Evolutionary conservation across 306 rosid genomes (phyloP).

Genomic region (Lotus japonicus): DNA sequence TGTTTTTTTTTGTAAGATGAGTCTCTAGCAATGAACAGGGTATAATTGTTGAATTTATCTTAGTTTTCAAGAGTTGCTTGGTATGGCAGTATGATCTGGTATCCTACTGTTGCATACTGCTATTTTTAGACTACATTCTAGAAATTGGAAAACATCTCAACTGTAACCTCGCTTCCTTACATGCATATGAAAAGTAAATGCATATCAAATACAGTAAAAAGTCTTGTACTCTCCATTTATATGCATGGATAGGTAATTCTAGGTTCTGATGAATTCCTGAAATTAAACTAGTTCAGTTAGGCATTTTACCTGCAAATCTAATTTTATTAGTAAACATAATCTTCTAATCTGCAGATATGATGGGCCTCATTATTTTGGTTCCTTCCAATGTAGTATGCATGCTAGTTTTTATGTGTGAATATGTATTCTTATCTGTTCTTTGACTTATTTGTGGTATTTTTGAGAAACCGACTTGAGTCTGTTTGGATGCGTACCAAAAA

Average conservation of each 20-base stretch:
- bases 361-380: background rate
- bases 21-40: background rate
- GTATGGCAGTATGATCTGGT: background rate
- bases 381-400: background rate
- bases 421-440: background rate
- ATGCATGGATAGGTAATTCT: background rate
- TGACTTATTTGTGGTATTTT: background rate
- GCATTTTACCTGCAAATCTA: background rate
- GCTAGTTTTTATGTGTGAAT: background rate
- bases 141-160: background rate
- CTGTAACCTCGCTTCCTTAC: background rate
- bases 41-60: background rate
- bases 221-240: background rate
- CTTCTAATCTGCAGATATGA: background rate
- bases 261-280: background rate
- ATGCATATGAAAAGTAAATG: background rate
- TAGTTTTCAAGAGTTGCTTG: background rate
- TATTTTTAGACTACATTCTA: background rate
- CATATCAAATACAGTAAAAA: background rate
- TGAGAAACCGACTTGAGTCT: background rate
- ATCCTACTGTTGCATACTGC: background rate
- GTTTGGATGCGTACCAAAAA: too few species aligned
- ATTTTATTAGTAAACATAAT: background rate
- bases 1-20: background rate
- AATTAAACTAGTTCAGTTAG: background rate